Evolutionary conservation across 2,329 filamentous ascomycete species (phyloP).

Genomic region (Penicillium paneum): DNA sequence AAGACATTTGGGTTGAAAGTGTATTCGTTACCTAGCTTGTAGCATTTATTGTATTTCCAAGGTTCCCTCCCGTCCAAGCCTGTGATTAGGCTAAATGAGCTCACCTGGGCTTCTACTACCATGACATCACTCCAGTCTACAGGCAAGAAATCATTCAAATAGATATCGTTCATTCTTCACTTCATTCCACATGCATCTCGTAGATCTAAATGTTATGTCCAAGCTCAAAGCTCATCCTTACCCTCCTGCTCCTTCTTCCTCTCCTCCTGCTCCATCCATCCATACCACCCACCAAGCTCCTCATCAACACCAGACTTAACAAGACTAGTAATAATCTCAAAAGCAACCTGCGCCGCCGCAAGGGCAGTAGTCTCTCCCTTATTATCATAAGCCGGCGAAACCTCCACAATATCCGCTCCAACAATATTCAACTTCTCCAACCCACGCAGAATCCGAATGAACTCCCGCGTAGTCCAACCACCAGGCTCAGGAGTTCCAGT

Average conservation of each 20-base stretch:
- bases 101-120: background rate
- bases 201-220: constrained; percentile 11
- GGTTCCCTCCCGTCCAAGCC: background rate
- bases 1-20: background rate
- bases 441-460: constrained; percentile 77
- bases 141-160: background rate
- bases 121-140: constrained; percentile 3
- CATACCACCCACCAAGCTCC: constrained; percentile 43
- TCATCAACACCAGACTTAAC: constrained; percentile 44
- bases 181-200: constrained; percentile 19
- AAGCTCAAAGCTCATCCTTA: constrained; percentile 30
- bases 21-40: background rate
- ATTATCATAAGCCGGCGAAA: constrained; percentile 80
- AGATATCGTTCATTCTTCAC: constrained; percentile 15
- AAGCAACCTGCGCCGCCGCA: constrained; percentile 78
- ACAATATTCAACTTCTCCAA: constrained; percentile 81
- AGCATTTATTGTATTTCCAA: background rate
- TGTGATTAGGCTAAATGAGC: background rate
- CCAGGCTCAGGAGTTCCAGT: constrained; percentile 88
- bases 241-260: constrained; percentile 7
- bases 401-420: constrained; percentile 87
- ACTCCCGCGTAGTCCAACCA: constrained; percentile 84
- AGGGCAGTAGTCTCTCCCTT: constrained; percentile 75
- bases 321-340: constrained; percentile 71
- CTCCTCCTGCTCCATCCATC: constrained; percentile 24